Conservation (phyloP, 768 basidiomycete genomes). For the Cystobasidium tubakii region DNA sequence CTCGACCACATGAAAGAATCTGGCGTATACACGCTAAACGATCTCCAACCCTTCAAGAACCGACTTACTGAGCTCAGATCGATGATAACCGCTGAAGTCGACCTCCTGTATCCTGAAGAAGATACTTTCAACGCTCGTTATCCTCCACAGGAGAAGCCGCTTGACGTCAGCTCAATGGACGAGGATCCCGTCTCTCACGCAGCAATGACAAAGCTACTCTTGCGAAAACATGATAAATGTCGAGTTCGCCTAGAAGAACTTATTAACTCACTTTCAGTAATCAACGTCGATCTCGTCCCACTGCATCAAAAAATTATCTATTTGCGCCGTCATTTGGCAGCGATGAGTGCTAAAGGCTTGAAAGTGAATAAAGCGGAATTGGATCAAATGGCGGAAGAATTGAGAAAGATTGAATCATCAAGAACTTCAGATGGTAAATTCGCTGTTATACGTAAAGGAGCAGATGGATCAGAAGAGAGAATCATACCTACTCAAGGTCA, state of each 20-base stretch:
- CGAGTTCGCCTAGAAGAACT: constrained; percentile 59
- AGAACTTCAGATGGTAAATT: constrained; percentile 88
- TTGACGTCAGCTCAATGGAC: not conserved
- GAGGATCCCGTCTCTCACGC: constrained; percentile 69
- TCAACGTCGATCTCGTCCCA: constrained; percentile 83
- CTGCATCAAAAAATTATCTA: constrained; percentile 82
- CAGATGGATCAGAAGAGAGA: constrained; percentile 17
- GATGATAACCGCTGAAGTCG: constrained; percentile 76
- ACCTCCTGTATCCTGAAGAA: constrained; percentile 48
- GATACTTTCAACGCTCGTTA: not conserved
- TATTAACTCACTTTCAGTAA: constrained; percentile 75
- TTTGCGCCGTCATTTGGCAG: constrained; percentile 78
- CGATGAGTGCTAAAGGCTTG: constrained; percentile 73
- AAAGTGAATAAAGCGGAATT: constrained; percentile 77
- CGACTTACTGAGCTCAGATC: constrained; percentile 73
- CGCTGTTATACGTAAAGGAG: constrained; percentile 73
- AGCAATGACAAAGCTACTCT: constrained; percentile 79
- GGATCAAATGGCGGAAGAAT: constrained; percentile 82
- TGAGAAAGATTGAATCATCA: constrained; percentile 77
- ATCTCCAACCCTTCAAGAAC: constrained; percentile 78
- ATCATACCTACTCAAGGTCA: constrained; percentile 61
- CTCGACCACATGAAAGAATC: constrained; percentile 81
- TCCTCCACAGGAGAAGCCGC: not conserved
- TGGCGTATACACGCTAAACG: constrained; percentile 82
- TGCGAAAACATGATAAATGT: constrained; percentile 83